Conservation (phyloP, 345 rosid species). For the Conringia planisiliqua region DNA sequence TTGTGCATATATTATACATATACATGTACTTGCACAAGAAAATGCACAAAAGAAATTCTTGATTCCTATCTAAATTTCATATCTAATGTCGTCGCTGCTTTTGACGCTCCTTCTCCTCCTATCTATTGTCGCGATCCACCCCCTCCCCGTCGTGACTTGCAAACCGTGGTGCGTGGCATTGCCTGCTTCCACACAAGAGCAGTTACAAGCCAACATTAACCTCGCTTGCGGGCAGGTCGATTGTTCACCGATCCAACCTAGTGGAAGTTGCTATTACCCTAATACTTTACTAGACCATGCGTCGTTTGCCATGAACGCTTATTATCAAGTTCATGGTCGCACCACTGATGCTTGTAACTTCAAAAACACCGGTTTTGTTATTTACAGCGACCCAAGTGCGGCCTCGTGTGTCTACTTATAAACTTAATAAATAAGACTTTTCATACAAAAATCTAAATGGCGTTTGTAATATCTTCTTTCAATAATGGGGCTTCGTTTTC, state of each 20-base stretch:
- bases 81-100: neutral
- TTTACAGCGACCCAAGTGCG: no score
- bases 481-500: no score
- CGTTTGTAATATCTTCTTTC: no score
- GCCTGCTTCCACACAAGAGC: conserved; percentile 35
- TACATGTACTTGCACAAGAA: neutral
- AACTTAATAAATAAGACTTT: no score
- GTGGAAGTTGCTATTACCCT: conserved; percentile 68
- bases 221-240: conserved; percentile 53
- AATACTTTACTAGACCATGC: no score
- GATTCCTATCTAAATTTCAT: neutral
- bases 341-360: no score
- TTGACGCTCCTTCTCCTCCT: neutral
- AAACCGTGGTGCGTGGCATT: conserved; percentile 65
- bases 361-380: no score
- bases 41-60: neutral
- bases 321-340: no score
- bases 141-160: conserved; percentile 8
- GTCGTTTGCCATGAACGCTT: no score
- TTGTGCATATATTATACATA: neutral
- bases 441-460: no score
- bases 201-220: conserved; percentile 65
- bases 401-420: no score
- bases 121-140: neutral
- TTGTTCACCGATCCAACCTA: conserved; percentile 53